Percentiles rank a stretch among this genome's conserved stretches.
These are phyloP conservation scores for Tetraselmis striata DNA, from an alignment of 139 green algal species.

Conservation along the genomic window DNA sequence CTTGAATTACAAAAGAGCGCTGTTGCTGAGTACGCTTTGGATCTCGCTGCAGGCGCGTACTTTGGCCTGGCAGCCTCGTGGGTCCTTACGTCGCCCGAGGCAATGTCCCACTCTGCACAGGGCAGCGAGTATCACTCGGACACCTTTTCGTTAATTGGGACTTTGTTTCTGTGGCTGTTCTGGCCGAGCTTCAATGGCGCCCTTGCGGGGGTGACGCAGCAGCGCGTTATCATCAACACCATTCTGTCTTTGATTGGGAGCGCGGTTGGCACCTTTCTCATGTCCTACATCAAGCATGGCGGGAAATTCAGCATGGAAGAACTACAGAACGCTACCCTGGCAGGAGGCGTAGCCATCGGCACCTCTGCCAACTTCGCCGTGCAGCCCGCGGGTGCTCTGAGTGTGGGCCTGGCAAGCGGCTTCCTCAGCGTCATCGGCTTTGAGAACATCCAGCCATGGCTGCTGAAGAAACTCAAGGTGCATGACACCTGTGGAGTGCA, in stretches of 20 bases:
- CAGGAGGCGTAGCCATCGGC: constrained; percentile 60
- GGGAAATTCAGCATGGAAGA: constrained; percentile 22
- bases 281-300: background rate
- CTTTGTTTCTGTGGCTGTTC: constrained; percentile 45
- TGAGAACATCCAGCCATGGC: constrained; percentile 25
- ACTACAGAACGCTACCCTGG: constrained; percentile 50
- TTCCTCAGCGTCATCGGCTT: constrained; percentile 38
- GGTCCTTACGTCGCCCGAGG: constrained; percentile 17
- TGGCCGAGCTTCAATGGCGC: constrained; percentile 59
- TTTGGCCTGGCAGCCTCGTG: constrained; percentile 35
- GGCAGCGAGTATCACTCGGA: constrained; percentile 24
- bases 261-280: background rate
- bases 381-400: constrained; percentile 26
- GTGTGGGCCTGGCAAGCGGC: constrained; percentile 40
- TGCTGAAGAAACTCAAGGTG: constrained; percentile 43
- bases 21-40: no score
- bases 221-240: background rate
- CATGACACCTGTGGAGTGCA: constrained; percentile 61
- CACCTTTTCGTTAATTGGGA: constrained; percentile 37
- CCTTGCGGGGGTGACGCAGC: constrained; percentile 29
- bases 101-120: constrained; percentile 36
- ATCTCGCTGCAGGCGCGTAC: no score
- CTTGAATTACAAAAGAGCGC: no score
- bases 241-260: background rate
- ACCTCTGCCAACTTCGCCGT: constrained; percentile 40